Percentiles rank a stretch among this genome's conserved stretches.
Evolutionary conservation across 176 grass and related monocot species (phyloP).

Genomic region (Rhynchospora breviuscula): DNA sequence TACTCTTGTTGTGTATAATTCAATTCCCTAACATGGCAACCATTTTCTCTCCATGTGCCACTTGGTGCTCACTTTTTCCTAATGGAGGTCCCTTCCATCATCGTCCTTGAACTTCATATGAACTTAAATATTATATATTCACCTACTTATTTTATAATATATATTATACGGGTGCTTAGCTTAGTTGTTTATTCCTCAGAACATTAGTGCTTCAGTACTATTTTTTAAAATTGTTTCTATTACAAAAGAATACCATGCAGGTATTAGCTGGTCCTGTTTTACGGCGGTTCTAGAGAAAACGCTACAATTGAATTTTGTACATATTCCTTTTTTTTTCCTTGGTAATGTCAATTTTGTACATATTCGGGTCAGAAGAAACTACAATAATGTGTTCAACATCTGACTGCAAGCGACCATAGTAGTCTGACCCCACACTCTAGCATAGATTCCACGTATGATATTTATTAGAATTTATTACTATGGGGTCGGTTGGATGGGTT

Average conservation of each 20-base stretch:
- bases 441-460: too few relatives aligned
- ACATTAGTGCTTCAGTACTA: neutral
- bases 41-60: constrained; percentile 10
- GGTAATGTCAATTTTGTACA: neutral
- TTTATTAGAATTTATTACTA: too few relatives aligned
- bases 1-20: neutral
- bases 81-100: neutral
- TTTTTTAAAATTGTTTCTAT: neutral
- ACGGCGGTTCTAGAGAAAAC: neutral
- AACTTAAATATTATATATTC: neutral
- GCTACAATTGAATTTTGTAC: neutral
- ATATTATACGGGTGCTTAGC: neutral
- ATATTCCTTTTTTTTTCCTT: neutral
- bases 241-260: neutral
- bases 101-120: neutral
- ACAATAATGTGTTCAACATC: neutral
- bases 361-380: neutral
- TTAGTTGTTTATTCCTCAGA: neutral
- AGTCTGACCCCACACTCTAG: too few relatives aligned
- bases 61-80: neutral
- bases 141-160: neutral
- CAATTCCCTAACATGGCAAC: constrained; percentile 6
- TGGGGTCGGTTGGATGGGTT: too few relatives aligned
- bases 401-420: neutral
- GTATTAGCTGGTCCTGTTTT: neutral